Percentiles rank a stretch among this genome's conserved stretches.
These are phyloP conservation scores for Marsdenia floribunda DNA, from an alignment of 257 asterid species.

Conservation along the genomic window DNA sequence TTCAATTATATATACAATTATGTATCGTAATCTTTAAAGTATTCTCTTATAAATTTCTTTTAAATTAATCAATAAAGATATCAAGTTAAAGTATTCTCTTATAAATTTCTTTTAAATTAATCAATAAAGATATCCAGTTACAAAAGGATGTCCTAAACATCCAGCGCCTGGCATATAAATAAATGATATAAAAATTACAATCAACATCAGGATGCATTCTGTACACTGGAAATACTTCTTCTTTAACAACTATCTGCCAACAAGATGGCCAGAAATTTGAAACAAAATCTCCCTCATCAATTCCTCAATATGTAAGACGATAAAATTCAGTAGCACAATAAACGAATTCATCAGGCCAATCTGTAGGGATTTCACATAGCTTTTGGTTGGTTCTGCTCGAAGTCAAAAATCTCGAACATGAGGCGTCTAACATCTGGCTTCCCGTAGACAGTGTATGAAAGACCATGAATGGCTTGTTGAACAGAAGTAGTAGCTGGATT, in stretches of 20 bases:
- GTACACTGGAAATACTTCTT: background rate
- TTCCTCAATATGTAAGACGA: background rate
- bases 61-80: too few relatives aligned
- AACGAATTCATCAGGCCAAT: background rate
- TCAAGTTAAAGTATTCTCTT: too few relatives aligned
- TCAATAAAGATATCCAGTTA: too few relatives aligned
- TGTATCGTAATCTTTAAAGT: too few relatives aligned
- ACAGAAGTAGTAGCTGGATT: slow-evolving; percentile 95
- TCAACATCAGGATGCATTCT: background rate
- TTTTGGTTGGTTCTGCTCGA: slow-evolving; percentile 90
- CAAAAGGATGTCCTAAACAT: too few relatives aligned
- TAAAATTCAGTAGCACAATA: background rate
- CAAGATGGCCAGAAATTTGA: background rate
- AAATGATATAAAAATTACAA: background rate
- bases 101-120: too few relatives aligned
- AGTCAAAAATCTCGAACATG: slow-evolving; percentile 96
- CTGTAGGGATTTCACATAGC: slow-evolving; percentile 22
- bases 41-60: too few relatives aligned
- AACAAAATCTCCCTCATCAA: background rate
- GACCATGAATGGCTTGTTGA: slow-evolving; percentile 96
- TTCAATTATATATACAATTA: too few relatives aligned
- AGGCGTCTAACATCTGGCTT: slow-evolving; percentile 95
- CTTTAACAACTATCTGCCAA: background rate
- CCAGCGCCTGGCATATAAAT: background rate
- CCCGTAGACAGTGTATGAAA: slow-evolving; percentile 77